Conservation (phyloP, 2,329 filamentous ascomycete species). For the Colletotrichum liriopes region DNA sequence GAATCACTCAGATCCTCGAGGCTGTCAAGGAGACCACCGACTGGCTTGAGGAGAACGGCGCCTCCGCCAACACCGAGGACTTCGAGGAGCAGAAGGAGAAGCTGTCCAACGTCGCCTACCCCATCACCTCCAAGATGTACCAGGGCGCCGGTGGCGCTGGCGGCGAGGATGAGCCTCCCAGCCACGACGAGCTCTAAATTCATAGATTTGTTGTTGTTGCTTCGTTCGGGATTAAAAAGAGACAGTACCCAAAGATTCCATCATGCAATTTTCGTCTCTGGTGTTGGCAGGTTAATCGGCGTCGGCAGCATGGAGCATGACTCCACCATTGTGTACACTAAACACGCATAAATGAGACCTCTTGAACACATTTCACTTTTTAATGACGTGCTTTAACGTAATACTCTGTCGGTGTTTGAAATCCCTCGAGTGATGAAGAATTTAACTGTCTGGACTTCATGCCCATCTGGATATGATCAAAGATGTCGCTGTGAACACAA, state of each 20-base stretch:
- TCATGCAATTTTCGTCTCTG: conserved; percentile 41
- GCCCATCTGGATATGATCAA: no score
- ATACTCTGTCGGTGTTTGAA: background rate
- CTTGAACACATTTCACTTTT: conserved; percentile 30
- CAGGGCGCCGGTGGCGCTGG: conserved; percentile 74
- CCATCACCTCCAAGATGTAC: conserved; percentile 99
- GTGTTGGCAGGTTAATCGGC: conserved; percentile 44
- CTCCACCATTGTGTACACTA: conserved; percentile 43
- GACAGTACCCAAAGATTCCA: conserved; percentile 42
- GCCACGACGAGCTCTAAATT: conserved; percentile 85
- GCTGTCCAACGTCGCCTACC: conserved; percentile 95
- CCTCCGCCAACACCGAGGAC: conserved; percentile 89
- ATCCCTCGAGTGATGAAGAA: no score
- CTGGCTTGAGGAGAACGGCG: conserved; percentile 96
- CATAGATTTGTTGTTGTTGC: conserved; percentile 43
- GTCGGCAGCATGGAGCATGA: conserved; percentile 43
- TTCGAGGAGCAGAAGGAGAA: conserved; percentile 99
- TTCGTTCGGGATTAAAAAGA: conserved; percentile 43
- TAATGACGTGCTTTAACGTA: background rate
- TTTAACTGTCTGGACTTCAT: no score
- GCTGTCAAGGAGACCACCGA: conserved; percentile 97
- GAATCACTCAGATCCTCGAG: conserved; percentile 77
- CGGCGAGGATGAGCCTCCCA: conserved; percentile 77
- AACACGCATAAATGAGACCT: conserved; percentile 42
- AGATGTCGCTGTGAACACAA: no score